Base-by-base conservation (phyloP, 2,329 filamentous ascomycete genomes). In the Rhynchosporium agropyri region DNA sequence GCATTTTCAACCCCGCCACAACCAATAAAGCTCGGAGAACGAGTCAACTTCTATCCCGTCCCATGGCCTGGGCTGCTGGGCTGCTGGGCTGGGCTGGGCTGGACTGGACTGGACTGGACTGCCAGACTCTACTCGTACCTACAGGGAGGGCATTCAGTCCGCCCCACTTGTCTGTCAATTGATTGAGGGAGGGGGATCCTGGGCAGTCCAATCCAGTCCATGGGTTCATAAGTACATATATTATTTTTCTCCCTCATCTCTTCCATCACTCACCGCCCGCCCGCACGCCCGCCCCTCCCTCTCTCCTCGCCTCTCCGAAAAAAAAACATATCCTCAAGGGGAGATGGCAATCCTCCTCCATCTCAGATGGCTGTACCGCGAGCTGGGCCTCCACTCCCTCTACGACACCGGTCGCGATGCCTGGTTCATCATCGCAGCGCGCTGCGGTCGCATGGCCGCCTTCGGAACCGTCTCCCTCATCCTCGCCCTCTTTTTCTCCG, bases 381-480 rank as follows among this genome's bases (percentile, higher is more conserved):
- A 82, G 68, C 70, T 79, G 28, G 80, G 80, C 56, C 68, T 84
- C 33, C 68, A 72, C 13, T 77, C 80, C 3, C 69, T 84, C n/a
- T 67, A 75, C 62, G 55, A 69, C n/a, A 78, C 80, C 0, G 69
- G 76, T 10, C 72, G 69, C 40, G 83, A 87, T 72, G 77, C 82
- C 63, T 83, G 85, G 70, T 74, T 88, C 2, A 80, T 88, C 15
- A 84, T 82, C 64, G 63, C 80, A 5, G 80, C 84, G 65, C 80
- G 85, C 40, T 84, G 85, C 70, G 77, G 84, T 5, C 82, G 86
- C 1, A 81, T 88, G 64, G 81, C 86, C 58, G 86, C 84, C 4
- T 89, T 87, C 65, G 85, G 85, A 50, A 77, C 79, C 1, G 83
- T 81, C 10, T 82, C 81, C 0, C 78, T 87, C 4, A 79, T 86